Conservation (phyloP, 768 basidiomycete genomes). For the Termitomyces sp. region DNA sequence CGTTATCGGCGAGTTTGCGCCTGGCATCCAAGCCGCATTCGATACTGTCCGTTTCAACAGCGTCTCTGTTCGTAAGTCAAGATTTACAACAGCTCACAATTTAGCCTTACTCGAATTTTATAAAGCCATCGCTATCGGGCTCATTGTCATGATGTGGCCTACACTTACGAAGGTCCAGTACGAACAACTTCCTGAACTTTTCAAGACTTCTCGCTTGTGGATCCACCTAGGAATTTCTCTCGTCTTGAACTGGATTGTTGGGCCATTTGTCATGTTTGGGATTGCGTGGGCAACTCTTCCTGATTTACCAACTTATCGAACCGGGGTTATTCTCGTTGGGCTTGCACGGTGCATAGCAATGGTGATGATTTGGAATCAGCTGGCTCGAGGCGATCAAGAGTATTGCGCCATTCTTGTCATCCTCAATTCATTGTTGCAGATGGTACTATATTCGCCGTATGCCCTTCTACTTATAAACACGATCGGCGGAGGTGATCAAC, state of each 20-base stretch:
- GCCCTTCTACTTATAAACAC: conserved; percentile 70
- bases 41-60: conserved; percentile 57
- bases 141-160: conserved; percentile 89
- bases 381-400: conserved; percentile 62
- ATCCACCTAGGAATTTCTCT: conserved; percentile 64
- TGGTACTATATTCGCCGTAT: conserved; percentile 69
- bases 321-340: conserved; percentile 81
- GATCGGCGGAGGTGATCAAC: conserved; percentile 42
- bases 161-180: conserved; percentile 73
- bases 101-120: neutral
- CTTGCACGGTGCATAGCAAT: conserved; percentile 67
- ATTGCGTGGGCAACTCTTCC: conserved; percentile 83
- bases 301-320: conserved; percentile 67
- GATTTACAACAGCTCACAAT: neutral
- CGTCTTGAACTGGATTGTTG: conserved; percentile 74
- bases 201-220: conserved; percentile 52
- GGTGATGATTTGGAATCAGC: conserved; percentile 80
- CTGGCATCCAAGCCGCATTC: conserved; percentile 54
- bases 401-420: conserved; percentile 80
- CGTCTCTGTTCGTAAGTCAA: conserved; percentile 70
- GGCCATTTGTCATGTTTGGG: conserved; percentile 80
- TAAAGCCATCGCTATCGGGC: conserved; percentile 72
- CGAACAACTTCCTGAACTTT: conserved; percentile 56
- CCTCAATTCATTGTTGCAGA: conserved; percentile 75
- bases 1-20: conserved; percentile 64